Evolutionary conservation across 768 basidiomycete genomes (phyloP), one percentile per base, ranked within the genome.

Genomic region (Agrocybe pediades): DNA sequence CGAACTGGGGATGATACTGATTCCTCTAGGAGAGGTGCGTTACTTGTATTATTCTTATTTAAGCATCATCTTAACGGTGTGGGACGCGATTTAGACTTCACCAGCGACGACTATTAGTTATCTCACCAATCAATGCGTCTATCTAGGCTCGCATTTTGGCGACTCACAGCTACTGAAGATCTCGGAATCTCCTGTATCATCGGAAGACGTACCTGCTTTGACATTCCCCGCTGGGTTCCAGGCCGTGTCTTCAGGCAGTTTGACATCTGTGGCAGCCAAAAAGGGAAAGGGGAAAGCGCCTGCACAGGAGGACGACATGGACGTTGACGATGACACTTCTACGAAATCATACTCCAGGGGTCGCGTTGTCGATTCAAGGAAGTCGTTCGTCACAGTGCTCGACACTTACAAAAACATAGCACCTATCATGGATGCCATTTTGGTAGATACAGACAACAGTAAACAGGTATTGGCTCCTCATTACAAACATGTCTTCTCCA

Each of bases 101-200:
- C 77, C 91, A 9, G 74, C 92, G 0, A 88, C 78, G 9, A 79
- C 84, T 9, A 63, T 96, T 54, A 84, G 88, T 1, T 87, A 92
- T 60, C 76, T 97, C 11, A 76, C 84, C 5, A 78, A 82, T 43
- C 86, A 90, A 65, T 69, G 81, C 8, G 57, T 94, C 7, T 96
- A 86, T 62, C 73, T 94, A 19, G 90, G 92, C 16, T 95, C 93
- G 6, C 88, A 92, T 59, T 74, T 81, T 15, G 92, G 91, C 16
- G 86, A 95, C 65, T 88, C 92, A 1, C 90, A 93, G 58, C 70
- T 95, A 9, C 61, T 95, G 2, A 77, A 80, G 46, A 80, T 96
- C 50, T 79, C 73, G 9, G 59, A 69, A 29, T 71, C 68, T 1
- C 80, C 86, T 0, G 56, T 73, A n/a, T 74, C 77, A 7, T 65